Evolutionary conservation across 176 grass and related monocot species (phyloP).

Genomic region (Juncus inflexus): DNA sequence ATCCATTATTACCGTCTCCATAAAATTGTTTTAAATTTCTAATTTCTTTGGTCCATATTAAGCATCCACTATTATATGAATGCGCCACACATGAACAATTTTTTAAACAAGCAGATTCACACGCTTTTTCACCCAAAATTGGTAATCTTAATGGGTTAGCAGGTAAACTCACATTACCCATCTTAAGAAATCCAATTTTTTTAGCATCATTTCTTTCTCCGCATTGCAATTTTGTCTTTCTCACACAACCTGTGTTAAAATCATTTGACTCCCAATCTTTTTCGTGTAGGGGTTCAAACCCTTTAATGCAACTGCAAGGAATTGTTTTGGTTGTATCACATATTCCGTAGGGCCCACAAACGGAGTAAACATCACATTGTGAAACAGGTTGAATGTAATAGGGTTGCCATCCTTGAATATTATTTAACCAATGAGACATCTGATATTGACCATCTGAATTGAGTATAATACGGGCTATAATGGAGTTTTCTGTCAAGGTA

Average conservation of each 20-base stretch:
- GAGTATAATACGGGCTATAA: too few relatives aligned
- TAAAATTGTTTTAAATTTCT: slow-evolving; percentile 18
- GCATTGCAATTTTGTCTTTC: slow-evolving; percentile 26
- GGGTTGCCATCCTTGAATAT: slow-evolving; percentile 14
- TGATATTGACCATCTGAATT: too few relatives aligned
- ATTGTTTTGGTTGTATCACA: slow-evolving; percentile 31
- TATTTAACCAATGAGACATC: slow-evolving; percentile 14
- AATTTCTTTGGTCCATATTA: slow-evolving; percentile 38
- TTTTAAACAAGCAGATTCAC: slow-evolving; percentile 33
- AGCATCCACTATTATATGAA: slow-evolving; percentile 27
- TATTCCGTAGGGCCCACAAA: slow-evolving; percentile 41
- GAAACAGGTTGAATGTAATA: slow-evolving; percentile 31
- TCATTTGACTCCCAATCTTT: slow-evolving; percentile 31
- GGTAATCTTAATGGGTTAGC: background rate
- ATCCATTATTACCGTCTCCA: background rate
- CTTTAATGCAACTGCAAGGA: slow-evolving; percentile 32
- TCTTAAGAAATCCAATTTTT: slow-evolving; percentile 26
- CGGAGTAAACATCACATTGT: slow-evolving; percentile 33
- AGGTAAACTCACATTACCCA: slow-evolving; percentile 20
- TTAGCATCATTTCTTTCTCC: background rate
- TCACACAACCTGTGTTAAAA: slow-evolving; percentile 24
- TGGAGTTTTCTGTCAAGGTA: too few relatives aligned
- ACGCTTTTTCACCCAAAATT: slow-evolving; percentile 17
- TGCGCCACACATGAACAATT: slow-evolving; percentile 50
- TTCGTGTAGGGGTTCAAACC: slow-evolving; percentile 8